Evolutionary conservation across 2,329 filamentous ascomycete genomes (phyloP).

Genomic region (Paracorniculantispora psalliotae): DNA sequence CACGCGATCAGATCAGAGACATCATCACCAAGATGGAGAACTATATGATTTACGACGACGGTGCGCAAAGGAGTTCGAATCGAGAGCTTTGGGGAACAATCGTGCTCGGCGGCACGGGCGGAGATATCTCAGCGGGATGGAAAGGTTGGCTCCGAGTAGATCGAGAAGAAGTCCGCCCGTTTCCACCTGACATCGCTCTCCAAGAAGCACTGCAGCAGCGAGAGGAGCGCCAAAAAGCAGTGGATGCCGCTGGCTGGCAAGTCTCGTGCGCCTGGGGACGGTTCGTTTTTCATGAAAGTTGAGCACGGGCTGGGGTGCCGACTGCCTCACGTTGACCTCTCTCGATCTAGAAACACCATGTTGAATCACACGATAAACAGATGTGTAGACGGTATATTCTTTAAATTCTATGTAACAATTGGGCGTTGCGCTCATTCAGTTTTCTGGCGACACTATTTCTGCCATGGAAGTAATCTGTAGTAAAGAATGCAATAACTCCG

Average conservation of each 20-base stretch:
- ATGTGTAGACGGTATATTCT: too few relatives aligned
- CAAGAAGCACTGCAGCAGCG: conserved; percentile 42
- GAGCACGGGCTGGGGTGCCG: too few relatives aligned
- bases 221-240: conserved; percentile 32
- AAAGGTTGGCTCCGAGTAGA: conserved; percentile 51
- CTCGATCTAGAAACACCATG: too few relatives aligned
- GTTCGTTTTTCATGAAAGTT: conserved; percentile 35
- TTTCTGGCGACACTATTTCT: conserved; percentile 12
- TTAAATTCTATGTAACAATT: neutral
- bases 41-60: conserved; percentile 46
- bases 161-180: conserved; percentile 35
- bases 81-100: conserved; percentile 57
- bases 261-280: conserved; percentile 46
- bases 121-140: conserved; percentile 30
- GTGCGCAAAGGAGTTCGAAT: conserved; percentile 34
- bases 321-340: too few relatives aligned
- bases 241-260: conserved; percentile 41
- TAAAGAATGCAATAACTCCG: conserved; percentile 5
- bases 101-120: conserved; percentile 40
- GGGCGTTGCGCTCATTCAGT: conserved; percentile 8
- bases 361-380: too few relatives aligned
- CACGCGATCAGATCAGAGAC: conserved; percentile 25
- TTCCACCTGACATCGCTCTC: conserved; percentile 33
- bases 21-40: conserved; percentile 37
- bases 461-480: neutral